Conservation (phyloP, 768 basidiomycete genomes). For the Amanita exitialis region DNA sequence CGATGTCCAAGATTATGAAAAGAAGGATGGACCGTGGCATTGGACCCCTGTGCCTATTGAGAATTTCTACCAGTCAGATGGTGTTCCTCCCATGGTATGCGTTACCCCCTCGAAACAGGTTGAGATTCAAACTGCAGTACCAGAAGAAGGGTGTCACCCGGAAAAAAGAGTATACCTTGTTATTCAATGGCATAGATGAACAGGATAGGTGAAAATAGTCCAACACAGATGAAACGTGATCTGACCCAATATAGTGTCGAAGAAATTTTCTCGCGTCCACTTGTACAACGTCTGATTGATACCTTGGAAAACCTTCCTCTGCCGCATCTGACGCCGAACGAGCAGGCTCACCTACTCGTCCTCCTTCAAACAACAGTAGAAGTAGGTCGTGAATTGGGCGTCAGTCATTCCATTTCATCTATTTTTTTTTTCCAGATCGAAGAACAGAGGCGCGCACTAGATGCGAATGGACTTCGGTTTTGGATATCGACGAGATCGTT, state of each 20-base stretch:
- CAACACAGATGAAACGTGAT: not conserved
- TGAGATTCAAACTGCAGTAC: not conserved
- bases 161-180: conserved; percentile 28
- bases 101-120: not conserved
- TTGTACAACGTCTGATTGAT: conserved; percentile 53
- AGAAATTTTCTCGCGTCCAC: conserved; percentile 48
- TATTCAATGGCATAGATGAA: conserved; percentile 41
- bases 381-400: conserved; percentile 29
- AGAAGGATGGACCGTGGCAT: conserved; percentile 11
- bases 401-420: not conserved
- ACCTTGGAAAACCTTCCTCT: conserved; percentile 53
- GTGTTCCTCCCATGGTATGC: conserved; percentile 9
- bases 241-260: not conserved
- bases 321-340: conserved; percentile 66
- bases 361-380: conserved; percentile 84
- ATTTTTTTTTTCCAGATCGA: conserved; percentile 49
- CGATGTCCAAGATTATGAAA: conserved; percentile 19
- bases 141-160: not conserved
- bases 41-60: conserved; percentile 51
- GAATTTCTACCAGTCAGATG: conserved; percentile 37
- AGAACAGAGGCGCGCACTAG: conserved; percentile 82
- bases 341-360: conserved; percentile 75
- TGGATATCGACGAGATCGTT: conserved; percentile 89
- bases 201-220: conserved; percentile 32
- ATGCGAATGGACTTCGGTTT: conserved; percentile 88